phyloP scores from a whole-genome alignment of 2,329 filamentous ascomycete genomes.

The Aureobasidium zeae region DNA sequence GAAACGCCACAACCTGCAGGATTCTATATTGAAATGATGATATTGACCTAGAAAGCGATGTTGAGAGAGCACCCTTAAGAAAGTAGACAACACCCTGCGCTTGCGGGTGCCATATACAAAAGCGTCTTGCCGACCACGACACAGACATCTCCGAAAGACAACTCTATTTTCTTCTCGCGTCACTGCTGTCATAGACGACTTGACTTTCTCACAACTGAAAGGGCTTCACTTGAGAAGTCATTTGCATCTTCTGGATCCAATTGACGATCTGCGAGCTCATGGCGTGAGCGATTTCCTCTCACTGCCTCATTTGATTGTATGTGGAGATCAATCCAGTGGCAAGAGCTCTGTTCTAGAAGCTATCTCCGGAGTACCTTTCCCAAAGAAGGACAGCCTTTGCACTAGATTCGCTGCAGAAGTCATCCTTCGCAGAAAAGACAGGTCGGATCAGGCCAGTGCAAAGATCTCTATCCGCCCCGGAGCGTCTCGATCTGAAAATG shows the following conservation, averaged over 20 bases:
- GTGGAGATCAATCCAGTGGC: constrained; percentile 51
- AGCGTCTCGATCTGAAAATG: background rate
- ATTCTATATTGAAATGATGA: too few species aligned
- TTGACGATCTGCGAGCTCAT: constrained; percentile 43
- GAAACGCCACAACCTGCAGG: too few species aligned
- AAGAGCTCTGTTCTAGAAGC: constrained; percentile 59
- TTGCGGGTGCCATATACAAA: too few species aligned
- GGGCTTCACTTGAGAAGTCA: too few species aligned
- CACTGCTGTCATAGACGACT: too few species aligned
- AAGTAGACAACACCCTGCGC: too few species aligned
- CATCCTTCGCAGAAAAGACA: constrained; percentile 39
- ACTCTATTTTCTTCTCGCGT: too few species aligned
- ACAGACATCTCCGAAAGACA: too few species aligned
- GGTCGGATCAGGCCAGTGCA: constrained; percentile 23
- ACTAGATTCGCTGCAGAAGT: constrained; percentile 55
- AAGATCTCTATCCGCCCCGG: constrained; percentile 22
- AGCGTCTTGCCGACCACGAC: too few species aligned
- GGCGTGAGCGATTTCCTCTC: constrained; percentile 32
- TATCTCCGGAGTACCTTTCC: constrained; percentile 52
- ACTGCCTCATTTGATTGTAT: constrained; percentile 36
- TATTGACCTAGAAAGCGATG: too few species aligned
- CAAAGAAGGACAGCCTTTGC: constrained; percentile 41
- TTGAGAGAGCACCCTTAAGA: too few species aligned
- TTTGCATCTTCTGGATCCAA: constrained; percentile 43
- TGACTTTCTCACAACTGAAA: too few species aligned